Evolutionary conservation across 805 yeast species (phyloP).

Genomic region (Candida broadrunensis): DNA sequence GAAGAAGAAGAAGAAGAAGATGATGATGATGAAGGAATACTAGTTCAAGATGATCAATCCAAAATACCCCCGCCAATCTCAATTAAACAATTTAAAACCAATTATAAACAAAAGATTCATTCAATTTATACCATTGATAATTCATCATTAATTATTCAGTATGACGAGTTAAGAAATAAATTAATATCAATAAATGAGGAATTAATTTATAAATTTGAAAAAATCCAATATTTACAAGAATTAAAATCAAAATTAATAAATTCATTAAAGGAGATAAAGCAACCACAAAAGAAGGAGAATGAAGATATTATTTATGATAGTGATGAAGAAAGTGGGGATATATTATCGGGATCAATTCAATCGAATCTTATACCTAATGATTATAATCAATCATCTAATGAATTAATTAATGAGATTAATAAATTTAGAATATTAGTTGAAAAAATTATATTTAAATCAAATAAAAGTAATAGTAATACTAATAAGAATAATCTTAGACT

Average conservation of each 20-base stretch:
- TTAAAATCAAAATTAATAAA: constrained; percentile 7
- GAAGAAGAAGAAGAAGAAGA: background rate
- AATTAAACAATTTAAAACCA: background rate
- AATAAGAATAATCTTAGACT: background rate
- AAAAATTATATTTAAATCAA: constrained; percentile 9
- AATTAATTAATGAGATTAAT: constrained; percentile 2
- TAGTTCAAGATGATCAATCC: constrained; percentile 20
- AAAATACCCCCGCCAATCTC: background rate
- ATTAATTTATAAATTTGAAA: constrained; percentile 25
- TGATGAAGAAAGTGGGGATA: constrained; percentile 1
- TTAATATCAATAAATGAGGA: constrained; percentile 15
- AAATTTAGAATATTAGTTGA: constrained; percentile 9
- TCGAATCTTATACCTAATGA: background rate
- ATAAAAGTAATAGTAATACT: constrained; percentile 1
- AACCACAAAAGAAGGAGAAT: background rate
- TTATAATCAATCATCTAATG: background rate
- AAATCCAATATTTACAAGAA: constrained; percentile 23
- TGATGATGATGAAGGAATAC: constrained; percentile 5
- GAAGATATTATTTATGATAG: constrained; percentile 7
- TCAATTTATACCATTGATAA: too few species aligned
- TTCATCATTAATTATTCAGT: constrained; percentile 8
- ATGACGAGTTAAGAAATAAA: constrained; percentile 15
- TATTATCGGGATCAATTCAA: background rate
- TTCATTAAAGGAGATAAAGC: background rate
- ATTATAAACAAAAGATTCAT: too few species aligned